phyloP scores from a whole-genome alignment of 257 asterid genomes.

The Perilla frutescens region DNA sequence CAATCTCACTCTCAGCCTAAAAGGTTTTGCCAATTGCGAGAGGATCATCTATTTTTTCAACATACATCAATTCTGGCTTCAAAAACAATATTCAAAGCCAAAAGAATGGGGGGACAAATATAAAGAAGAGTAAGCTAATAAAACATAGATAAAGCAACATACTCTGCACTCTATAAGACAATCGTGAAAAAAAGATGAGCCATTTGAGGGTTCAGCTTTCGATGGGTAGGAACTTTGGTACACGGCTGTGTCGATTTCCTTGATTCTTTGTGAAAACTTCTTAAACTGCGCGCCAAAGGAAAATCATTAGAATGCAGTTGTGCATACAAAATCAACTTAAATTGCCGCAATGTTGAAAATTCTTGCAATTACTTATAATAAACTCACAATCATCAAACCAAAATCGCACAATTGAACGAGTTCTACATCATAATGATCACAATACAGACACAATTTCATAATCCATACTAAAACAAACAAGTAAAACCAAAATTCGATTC shows the following conservation, averaged over 20 bases:
- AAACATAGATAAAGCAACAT: constrained; percentile 13
- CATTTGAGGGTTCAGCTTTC: constrained; percentile 71
- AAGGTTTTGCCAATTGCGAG: background rate
- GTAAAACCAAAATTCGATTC: background rate
- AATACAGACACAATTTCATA: background rate
- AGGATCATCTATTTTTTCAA: background rate
- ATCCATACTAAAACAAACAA: background rate
- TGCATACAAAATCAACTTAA: background rate
- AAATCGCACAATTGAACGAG: background rate
- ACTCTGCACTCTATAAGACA: constrained; percentile 79
- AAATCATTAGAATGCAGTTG: constrained; percentile 15
- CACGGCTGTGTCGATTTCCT: constrained; percentile 73
- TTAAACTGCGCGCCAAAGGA: constrained; percentile 63
- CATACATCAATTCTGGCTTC: background rate
- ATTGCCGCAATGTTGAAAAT: background rate
- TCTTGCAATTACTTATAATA: background rate
- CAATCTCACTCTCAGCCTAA: background rate
- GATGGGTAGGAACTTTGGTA: constrained; percentile 69
- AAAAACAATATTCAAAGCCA: background rate
- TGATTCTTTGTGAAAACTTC: constrained; percentile 63
- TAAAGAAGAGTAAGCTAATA: background rate
- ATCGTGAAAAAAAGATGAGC: constrained; percentile 83
- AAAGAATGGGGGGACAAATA: background rate
- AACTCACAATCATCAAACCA: background rate
- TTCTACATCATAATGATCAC: background rate